A percentile compares a stretch with the other conserved stretches of the same genome.
These are phyloP conservation scores for Ascobolus immersus DNA, from an alignment of 495 filamentous ascomycete genomes.

Conservation along the genomic window DNA sequence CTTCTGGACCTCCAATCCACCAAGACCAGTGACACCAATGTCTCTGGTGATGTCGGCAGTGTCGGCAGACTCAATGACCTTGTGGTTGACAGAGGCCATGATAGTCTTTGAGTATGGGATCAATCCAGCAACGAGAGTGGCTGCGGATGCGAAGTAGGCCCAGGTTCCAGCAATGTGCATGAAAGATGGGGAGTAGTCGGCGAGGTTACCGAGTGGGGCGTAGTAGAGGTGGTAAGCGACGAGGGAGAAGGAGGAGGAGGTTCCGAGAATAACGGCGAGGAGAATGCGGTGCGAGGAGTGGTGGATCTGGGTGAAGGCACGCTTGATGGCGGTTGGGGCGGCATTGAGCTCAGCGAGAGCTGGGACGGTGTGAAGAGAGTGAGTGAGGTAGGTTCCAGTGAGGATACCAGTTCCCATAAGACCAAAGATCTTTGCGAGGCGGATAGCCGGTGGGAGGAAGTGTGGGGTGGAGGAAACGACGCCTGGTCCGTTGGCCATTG, in stretches of 20 bases:
- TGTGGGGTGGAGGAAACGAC: no score
- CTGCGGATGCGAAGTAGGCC: conserved; percentile 10
- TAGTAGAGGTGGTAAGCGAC: conserved; percentile 11
- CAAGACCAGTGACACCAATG: no score
- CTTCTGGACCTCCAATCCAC: conserved; percentile 5
- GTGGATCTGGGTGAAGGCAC: conserved; percentile 9
- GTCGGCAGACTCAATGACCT: no score
- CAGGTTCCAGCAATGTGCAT: conserved; percentile 2
- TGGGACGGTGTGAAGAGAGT: conserved; percentile 10
- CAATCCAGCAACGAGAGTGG: conserved; percentile 7
- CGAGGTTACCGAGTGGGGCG: conserved; percentile 3
- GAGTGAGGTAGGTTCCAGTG: conserved; percentile 22
- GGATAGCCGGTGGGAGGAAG: conserved; percentile 14
- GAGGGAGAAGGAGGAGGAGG: conserved; percentile 11
- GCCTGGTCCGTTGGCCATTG: no score
- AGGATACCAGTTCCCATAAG: conserved; percentile 12
- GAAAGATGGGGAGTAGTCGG: conserved; percentile 4
- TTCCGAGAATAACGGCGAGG: conserved; percentile 7
- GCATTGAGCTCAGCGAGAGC: conserved; percentile 7
- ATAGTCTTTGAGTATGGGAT: conserved; percentile 10
- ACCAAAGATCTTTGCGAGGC: conserved; percentile 14
- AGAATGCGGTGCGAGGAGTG: conserved; percentile 4
- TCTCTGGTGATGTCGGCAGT: no score
- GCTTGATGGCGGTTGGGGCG: neutral
- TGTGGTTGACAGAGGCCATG: conserved; percentile 6